These are phyloP conservation scores for Suillus occidentalis DNA, from an alignment of 768 basidiomycete species.

Conservation along the genomic window DNA sequence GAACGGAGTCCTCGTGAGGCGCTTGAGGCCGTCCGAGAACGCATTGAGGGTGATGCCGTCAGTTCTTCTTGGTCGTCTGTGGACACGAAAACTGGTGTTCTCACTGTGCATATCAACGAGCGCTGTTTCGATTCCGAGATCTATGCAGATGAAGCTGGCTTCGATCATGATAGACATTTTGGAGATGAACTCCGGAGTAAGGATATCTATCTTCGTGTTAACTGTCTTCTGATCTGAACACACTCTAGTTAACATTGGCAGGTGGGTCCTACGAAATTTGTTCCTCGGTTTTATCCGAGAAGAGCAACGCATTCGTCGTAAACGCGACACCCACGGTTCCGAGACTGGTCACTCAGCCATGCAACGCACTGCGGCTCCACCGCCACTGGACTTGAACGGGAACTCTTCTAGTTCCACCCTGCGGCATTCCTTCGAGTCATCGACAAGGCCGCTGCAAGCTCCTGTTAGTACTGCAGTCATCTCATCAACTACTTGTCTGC, in stretches of 20 bases:
- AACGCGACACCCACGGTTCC: conserved; percentile 28
- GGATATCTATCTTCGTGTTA: conserved; percentile 30
- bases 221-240: conserved; percentile 9
- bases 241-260: conserved; percentile 80
- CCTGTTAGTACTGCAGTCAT: conserved; percentile 47
- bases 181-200: conserved; percentile 80
- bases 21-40: conserved; percentile 81
- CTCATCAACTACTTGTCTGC: conserved; percentile 63
- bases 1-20: conserved; percentile 77
- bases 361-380: conserved; percentile 23
- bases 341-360: conserved; percentile 19
- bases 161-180: conserved; percentile 55
- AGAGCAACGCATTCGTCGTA: conserved; percentile 49
- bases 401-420: conserved; percentile 18
- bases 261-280: conserved; percentile 86
- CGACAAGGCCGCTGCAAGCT: conserved; percentile 24
- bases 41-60: conserved; percentile 94
- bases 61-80: conserved; percentile 82
- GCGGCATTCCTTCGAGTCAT: conserved; percentile 30
- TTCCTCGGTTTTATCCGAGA: conserved; percentile 79
- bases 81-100: conserved; percentile 86
- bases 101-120: conserved; percentile 87
- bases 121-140: conserved; percentile 93
- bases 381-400: conserved; percentile 27
- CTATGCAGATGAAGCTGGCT: conserved; percentile 90